phyloP scores from a whole-genome alignment of 768 basidiomycete species.

The Dioszegia hungarica region DNA sequence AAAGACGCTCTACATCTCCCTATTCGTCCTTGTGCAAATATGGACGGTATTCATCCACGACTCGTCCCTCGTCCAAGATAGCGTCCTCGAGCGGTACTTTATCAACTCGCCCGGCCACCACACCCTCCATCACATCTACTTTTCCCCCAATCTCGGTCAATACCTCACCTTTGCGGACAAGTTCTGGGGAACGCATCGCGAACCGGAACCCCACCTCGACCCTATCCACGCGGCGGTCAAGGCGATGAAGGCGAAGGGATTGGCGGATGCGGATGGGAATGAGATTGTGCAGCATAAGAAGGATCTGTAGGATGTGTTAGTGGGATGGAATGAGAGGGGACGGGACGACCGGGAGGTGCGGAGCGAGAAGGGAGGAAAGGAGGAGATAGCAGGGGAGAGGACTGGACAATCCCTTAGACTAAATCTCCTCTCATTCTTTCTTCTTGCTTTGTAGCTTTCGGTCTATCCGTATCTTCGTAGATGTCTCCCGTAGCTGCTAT shows the following conservation, averaged over 20 bases:
- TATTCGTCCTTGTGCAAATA: constrained; percentile 88
- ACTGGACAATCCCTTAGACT: too few relatives aligned
- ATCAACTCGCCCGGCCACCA: constrained; percentile 99
- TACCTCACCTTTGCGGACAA: constrained; percentile 97
- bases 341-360: not conserved
- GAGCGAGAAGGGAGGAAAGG: too few relatives aligned
- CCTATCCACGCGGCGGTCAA: constrained; percentile 56
- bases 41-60: constrained; percentile 98
- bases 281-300: constrained; percentile 38
- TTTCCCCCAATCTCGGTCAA: constrained; percentile 95
- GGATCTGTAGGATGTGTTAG: constrained; percentile 14
- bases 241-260: constrained; percentile 57
- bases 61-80: constrained; percentile 95
- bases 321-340: not conserved
- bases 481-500: too few relatives aligned
- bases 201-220: constrained; percentile 76
- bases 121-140: constrained; percentile 93
- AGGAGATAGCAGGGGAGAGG: too few relatives aligned
- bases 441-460: too few relatives aligned
- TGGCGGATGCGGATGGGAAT: constrained; percentile 37
- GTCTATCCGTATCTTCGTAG: too few relatives aligned
- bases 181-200: constrained; percentile 76
- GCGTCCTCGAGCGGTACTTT: constrained; percentile 67
- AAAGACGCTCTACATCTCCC: constrained; percentile 70
- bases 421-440: too few relatives aligned